Evolutionary conservation across 306 rosid genomes (phyloP), one percentile per base, ranked within the genome.

Genomic region (Hylodesmum podocarpum): DNA sequence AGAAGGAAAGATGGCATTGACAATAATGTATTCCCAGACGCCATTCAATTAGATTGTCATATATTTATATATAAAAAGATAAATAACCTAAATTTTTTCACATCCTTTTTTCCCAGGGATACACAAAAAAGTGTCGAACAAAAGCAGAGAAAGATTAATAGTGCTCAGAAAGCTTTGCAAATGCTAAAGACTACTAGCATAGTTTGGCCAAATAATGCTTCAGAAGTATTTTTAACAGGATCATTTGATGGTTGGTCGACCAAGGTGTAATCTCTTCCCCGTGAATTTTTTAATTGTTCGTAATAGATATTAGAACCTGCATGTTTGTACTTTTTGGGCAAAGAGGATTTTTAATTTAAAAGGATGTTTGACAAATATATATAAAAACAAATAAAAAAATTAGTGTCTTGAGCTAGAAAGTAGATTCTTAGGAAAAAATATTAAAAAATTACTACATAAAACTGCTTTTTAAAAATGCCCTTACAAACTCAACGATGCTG

Each of bases 201-300:
- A 75, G 87, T 89, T 40, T 96, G 97, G 97, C 88, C 94, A 18
- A 93, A 72, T 83, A 54, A 82, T 55, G 99, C 96, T 80, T 84
- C 97, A 3, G 91, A 89, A 84, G 99, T 96, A 81, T 84, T 91
- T 70, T 77, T 96, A 50, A 78, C 72, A 4, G 99, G 98, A 71
- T 96, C 99, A 27, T 96, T 88, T 73, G 98, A 96, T 85, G 99
- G 99, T 73, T 92, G 99, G 98, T 80, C 93, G 33, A 74, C 87
- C 61, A 86, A 91, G 99, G 97, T 96, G 6, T 76, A 47, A 49
- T 75, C 67, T 77, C 69, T 53, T 50, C n/a, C n/a, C 31, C 15
- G 33, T 16, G n/a, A 43, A 68, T 65, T 46, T 59, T 62, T 21
- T 37, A 72, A 4, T 58, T 66, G 25, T 77, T 73, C n/a, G 24